Evolutionary conservation across 1,284 basidiomycete genomes (phyloP), one percentile per base, ranked within the genome.

Genomic region (Schizophyllum amplum): DNA sequence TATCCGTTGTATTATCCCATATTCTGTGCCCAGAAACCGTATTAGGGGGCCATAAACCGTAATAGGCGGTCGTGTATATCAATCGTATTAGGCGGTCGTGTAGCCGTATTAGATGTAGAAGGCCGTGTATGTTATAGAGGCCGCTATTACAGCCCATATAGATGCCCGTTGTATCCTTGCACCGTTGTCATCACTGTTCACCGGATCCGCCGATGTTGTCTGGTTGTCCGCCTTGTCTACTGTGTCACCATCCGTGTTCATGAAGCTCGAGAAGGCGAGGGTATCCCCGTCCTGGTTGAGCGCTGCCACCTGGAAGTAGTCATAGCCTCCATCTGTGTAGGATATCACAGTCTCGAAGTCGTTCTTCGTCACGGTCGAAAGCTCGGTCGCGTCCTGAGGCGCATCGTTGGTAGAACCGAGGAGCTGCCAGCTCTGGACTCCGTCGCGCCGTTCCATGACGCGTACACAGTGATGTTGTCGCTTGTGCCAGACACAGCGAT

Each of bases 361-460:
- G 47, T 5, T 49, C 11, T 11, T n/a, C 11, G 42, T 46, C 11
- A n/a, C 42, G 42, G 11, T 46, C 11, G 42, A 11, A n/a, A 46
- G 42, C 11, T 11, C 11, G 11, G n/a, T n/a, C n/a, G 42, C 42
- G 42, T 46, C n/a, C 42, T 46, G 42, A 46, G 47, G 47, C 47
- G 47, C 47, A n/a, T n/a, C 17, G 47, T 5, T 5, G 5, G 47
- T 49, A 5, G 47, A 49, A n/a, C 5, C 47, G 5, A 55, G 22
- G 7, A 60, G 48, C 9, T 15, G 24, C 13, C 49, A 60, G 25
- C 17, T 7, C 15, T 42, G 7, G 57, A 56, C 33, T 56, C 24
- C 26, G 59, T 60, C 24, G 56, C 54, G 5, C 59, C 56, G 48
- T 60, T 60, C 59, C 59, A 60, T n/a, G 59, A 57, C 9, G 57